Base-by-base conservation (phyloP, 345 rosid genomes). In the Moricandia arvensis region DNA sequence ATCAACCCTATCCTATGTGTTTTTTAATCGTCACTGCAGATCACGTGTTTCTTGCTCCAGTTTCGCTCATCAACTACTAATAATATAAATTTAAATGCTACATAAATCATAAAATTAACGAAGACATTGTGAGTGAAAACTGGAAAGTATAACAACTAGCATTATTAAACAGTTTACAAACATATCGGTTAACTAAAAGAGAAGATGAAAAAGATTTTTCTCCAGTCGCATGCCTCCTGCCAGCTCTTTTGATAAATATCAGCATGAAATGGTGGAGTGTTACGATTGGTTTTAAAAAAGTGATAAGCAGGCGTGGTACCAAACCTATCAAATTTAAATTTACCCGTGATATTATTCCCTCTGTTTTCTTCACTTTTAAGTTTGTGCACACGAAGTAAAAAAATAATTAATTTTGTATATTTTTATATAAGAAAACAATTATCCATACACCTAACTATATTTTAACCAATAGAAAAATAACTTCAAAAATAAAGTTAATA, bases 161-260 rank as follows among this genome's bases (percentile, higher is more conserved):
- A 24, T n/a, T 11, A 34, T 62, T 33, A 21, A 26, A 41, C 30
- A 60, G 3, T 45, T 16, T 4, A 41, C 58, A 16, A 60, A 58
- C 4, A 55, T 26, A 59, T 71, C 10, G 55, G n/a, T 60, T 59
- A 37, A 45, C 17, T 60, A 45, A 12, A 45, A 41, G 45, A 69
- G 4, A 21, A 63, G 33, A 47, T 41, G 29, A 33, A 13, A 45
- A n/a, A 4, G 53, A 45, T 13, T 45, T 13, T 63, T 49, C 62
- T 33, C 26, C 26, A 34, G 41, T 51, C 66, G 45, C 59, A 43
- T 59, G 66, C 43, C 41, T 45, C 33, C 45, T 60, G 59, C 75
- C 60, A 71, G 67, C 59, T 18, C 59, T 71, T 72, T 72, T 49
- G 60, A 72, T 21, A 71, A 33, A 2, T 47, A 31, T 49, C 33